Conservation (phyloP, 371 early-diverging fungal genomes). For the Mortierella sp. region DNA sequence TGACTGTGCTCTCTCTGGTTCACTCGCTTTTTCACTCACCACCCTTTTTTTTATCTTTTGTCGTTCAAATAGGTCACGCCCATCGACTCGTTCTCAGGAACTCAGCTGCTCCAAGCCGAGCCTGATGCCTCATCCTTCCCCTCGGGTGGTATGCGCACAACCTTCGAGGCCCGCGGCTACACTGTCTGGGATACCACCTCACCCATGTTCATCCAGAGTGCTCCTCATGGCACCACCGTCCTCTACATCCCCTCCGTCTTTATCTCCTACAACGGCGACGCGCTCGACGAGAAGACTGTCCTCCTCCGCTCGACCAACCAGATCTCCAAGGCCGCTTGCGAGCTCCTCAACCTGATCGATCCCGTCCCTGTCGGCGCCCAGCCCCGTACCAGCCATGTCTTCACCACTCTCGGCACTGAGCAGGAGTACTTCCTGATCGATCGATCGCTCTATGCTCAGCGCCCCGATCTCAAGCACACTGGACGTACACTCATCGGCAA, state of each 20-base stretch:
- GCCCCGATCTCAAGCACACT: constrained; percentile 95
- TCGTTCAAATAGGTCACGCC: constrained; percentile 27
- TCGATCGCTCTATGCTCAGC: constrained; percentile 87
- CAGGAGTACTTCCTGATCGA: constrained; percentile 99
- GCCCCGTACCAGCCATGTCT: constrained; percentile 79
- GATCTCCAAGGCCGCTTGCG: constrained; percentile 81
- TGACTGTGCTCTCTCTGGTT: too few relatives aligned
- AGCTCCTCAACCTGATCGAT: constrained; percentile 80
- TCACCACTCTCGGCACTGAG: constrained; percentile 94
- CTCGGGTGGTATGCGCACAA: constrained; percentile 96
- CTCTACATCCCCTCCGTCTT: constrained; percentile 98
- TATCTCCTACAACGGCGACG: constrained; percentile 98
- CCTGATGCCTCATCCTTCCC: constrained; percentile 99
- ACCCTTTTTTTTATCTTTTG: not conserved
- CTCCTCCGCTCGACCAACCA: constrained; percentile 92
- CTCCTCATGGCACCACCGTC: constrained; percentile 89
- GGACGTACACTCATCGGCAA: constrained; percentile 95
- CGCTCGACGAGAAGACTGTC: constrained; percentile 98
- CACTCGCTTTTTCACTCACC: too few relatives aligned
- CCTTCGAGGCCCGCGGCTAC: constrained; percentile 99
- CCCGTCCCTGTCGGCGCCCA: constrained; percentile 69
- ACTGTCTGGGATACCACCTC: constrained; percentile 98
- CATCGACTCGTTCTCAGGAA: constrained; percentile 82
- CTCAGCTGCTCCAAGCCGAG: constrained; percentile 96
- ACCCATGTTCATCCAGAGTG: constrained; percentile 95